Evolutionary conservation across 1,284 basidiomycete species (phyloP).

Genomic region (Peniophora sp.): DNA sequence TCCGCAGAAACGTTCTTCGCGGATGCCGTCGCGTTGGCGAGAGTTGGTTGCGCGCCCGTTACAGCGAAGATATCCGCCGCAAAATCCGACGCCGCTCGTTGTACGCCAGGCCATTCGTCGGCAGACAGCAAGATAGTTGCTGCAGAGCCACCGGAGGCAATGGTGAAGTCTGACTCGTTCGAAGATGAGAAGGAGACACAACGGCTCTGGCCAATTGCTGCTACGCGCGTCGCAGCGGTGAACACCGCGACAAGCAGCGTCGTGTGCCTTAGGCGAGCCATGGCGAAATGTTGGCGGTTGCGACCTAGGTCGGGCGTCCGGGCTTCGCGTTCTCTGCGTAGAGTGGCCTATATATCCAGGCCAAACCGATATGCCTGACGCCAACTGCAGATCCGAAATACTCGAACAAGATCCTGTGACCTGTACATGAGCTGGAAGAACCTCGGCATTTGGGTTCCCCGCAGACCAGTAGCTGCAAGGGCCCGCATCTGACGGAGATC

Average conservation of each 20-base stretch:
- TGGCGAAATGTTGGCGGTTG: too few relatives aligned
- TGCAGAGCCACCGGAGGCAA: constrained; percentile 36
- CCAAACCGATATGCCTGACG: too few relatives aligned
- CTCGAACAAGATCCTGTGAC: too few relatives aligned
- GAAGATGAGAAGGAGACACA: constrained; percentile 24
- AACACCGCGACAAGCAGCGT: constrained; percentile 8
- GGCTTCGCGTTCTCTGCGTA: too few relatives aligned
- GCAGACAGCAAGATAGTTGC: constrained; percentile 43
- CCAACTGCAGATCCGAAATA: too few relatives aligned
- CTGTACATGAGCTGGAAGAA: too few relatives aligned
- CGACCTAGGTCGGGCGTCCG: too few relatives aligned
- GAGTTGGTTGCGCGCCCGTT: constrained; percentile 39
- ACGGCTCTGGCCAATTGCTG: constrained; percentile 24
- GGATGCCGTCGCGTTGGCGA: constrained; percentile 36
- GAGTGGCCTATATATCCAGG: too few relatives aligned
- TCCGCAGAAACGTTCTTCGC: constrained; percentile 15
- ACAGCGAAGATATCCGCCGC: constrained; percentile 54
- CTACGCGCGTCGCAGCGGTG: constrained; percentile 8
- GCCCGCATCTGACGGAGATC: too few relatives aligned
- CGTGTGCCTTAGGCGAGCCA: not conserved
- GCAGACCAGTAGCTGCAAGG: too few relatives aligned
- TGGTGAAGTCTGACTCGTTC: constrained; percentile 24
- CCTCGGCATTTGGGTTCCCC: too few relatives aligned
- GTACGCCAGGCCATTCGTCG: constrained; percentile 60
- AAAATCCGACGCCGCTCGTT: constrained; percentile 54